Percentiles rank a stretch among this genome's conserved stretches.
phyloP scores from a whole-genome alignment of 2,329 filamentous ascomycete genomes.

The Colletotrichum graminicola region DNA sequence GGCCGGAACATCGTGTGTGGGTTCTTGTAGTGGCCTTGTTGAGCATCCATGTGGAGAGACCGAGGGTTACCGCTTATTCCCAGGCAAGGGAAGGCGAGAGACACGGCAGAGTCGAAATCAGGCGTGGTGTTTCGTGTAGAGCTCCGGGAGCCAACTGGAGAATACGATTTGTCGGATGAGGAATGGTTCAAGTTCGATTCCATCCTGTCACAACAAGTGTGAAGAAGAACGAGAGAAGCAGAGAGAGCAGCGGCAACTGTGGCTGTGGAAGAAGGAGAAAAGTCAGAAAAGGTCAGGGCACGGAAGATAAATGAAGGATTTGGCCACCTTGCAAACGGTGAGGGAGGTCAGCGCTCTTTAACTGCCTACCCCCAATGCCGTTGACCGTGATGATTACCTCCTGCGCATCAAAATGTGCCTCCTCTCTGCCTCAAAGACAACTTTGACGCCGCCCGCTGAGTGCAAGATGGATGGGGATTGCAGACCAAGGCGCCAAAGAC shows the following conservation, averaged over 20 bases:
- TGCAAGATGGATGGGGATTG: conserved; percentile 11
- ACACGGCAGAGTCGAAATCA: conserved; percentile 18
- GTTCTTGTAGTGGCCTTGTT: conserved; percentile 13
- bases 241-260: background rate
- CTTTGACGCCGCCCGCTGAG: conserved; percentile 24
- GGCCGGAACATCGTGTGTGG: conserved; percentile 11
- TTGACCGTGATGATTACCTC: conserved; percentile 32
- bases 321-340: conserved; percentile 36
- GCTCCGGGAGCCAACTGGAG: conserved; percentile 23
- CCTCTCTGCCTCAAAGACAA: conserved; percentile 22
- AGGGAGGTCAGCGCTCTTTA: conserved; percentile 24
- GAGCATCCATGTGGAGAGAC: conserved; percentile 9
- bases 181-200: conserved; percentile 26
- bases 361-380: conserved; percentile 25
- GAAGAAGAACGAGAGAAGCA: background rate
- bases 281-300: conserved; percentile 12
- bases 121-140: conserved; percentile 39
- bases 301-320: conserved; percentile 9
- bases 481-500: conserved; percentile 34
- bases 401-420: conserved; percentile 8
- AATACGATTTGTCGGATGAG: conserved; percentile 38
- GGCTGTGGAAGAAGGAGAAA: background rate
- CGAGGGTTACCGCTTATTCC: conserved; percentile 5
- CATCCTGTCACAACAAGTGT: conserved; percentile 22
- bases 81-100: background rate